Percentiles rank a stretch among this genome's conserved stretches.
Conservation (phyloP, 768 basidiomycete genomes). For the Mycena indigotica region DNA sequence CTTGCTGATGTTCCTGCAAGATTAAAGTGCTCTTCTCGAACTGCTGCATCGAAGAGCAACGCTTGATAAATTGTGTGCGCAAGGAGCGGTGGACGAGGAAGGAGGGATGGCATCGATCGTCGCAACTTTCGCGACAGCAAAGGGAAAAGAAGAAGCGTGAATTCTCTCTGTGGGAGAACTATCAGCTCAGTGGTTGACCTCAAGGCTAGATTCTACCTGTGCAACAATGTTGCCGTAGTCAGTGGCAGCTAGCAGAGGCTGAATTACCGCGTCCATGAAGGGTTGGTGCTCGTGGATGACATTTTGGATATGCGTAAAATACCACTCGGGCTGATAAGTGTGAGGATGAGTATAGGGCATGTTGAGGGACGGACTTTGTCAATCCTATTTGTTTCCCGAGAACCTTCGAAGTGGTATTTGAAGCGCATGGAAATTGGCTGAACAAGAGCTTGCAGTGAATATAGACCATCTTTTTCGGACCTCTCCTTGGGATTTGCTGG, state of each 20-base stretch:
- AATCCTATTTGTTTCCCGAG: constrained; percentile 82
- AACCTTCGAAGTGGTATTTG: constrained; percentile 92
- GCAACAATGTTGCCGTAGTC: constrained; percentile 69
- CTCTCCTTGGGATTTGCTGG: constrained; percentile 17
- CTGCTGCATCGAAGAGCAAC: constrained; percentile 78
- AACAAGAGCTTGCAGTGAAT: constrained; percentile 82
- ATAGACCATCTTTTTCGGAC: constrained; percentile 61
- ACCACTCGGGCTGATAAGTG: constrained; percentile 86
- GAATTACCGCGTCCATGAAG: constrained; percentile 78
- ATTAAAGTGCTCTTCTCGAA: constrained; percentile 74
- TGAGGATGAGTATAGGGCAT: neutral
- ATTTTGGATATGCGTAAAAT: constrained; percentile 89
- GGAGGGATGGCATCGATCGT: constrained; percentile 69
- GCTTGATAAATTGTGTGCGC: constrained; percentile 97
- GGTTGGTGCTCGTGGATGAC: constrained; percentile 79
- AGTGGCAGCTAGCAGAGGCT: constrained; percentile 65
- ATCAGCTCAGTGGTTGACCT: constrained; percentile 7
- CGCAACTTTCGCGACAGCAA: constrained; percentile 75
- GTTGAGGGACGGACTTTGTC: constrained; percentile 68
- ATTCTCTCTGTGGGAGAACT: constrained; percentile 70
- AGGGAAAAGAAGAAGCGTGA: constrained; percentile 76
- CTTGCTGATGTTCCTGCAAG: constrained; percentile 53
- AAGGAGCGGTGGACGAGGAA: constrained; percentile 79
- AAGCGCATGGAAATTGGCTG: constrained; percentile 85
- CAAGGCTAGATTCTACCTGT: constrained; percentile 57